Evolutionary conservation across 2,329 filamentous ascomycete species (phyloP).

Genomic region (Lecanosticta acicola): DNA sequence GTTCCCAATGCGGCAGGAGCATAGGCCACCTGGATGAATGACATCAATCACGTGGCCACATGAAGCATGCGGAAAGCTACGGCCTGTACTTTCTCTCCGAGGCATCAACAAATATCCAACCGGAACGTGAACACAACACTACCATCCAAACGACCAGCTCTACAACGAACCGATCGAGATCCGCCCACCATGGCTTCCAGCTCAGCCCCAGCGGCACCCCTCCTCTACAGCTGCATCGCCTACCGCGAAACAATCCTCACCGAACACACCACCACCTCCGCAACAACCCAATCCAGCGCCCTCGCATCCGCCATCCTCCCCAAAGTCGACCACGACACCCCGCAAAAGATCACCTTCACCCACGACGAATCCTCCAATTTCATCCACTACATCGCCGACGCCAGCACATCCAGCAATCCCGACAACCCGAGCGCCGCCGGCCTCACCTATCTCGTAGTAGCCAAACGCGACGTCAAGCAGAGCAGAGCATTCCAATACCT

Average conservation of each 20-base stretch:
- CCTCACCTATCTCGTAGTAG: constrained; percentile 86
- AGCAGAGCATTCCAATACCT: constrained; percentile 91
- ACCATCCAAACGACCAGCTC: not conserved
- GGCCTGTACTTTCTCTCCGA: not conserved
- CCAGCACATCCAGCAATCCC: constrained; percentile 35
- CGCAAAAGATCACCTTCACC: constrained; percentile 82
- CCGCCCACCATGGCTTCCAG: constrained; percentile 32
- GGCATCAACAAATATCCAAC: not conserved
- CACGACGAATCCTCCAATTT: constrained; percentile 81
- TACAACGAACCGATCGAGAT: not conserved
- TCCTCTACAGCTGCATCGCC: constrained; percentile 71
- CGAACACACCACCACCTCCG: constrained; percentile 84
- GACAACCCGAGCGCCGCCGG: constrained; percentile 53
- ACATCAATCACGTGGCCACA: not conserved
- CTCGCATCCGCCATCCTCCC: constrained; percentile 92
- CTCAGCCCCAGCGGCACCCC: constrained; percentile 31
- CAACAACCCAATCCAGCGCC: constrained; percentile 68
- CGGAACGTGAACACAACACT: not conserved
- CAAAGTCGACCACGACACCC: constrained; percentile 74
- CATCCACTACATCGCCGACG: constrained; percentile 91
- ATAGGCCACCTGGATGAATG: not conserved
- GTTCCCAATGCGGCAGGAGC: too few species aligned
- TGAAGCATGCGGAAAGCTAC: not conserved
- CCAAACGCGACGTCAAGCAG: constrained; percentile 72
- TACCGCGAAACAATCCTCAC: constrained; percentile 87